Base-by-base conservation (phyloP, 495 filamentous ascomycete genomes). In the Trichocladium uniseriatum region DNA sequence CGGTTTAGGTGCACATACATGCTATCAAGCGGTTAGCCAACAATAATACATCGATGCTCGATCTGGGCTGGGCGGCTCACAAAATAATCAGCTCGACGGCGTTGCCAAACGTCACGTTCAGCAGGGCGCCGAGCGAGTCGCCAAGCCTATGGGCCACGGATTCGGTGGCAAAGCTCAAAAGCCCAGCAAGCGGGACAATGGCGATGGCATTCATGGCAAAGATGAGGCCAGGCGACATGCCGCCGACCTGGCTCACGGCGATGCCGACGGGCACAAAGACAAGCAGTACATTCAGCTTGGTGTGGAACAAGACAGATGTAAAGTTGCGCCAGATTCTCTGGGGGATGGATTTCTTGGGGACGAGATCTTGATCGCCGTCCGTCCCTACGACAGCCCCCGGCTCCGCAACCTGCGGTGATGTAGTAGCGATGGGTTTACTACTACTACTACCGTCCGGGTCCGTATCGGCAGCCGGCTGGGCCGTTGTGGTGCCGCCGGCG, bases 21-120 rank as follows among this genome's bases (percentile, higher is more conserved):
- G 44, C 65, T 68, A 8, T 8, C 24, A 27, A 27, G 8, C 24
- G 8, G 24, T 27, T 27, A 27, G 24, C 8, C n/a, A n/a, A 27
- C 24, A 27, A 27, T 8, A 3, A 3, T 8, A 27, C 4, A 27
- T 27, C n/a, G 9, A 5, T 15, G 10, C 13, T 10, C 29, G 15
- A 16, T 9, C 20, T 15, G 10, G 29, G 19, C n/a, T 4, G 19
- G 14, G 7, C 7, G 11, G 27, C 57, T 52, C 43, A 60, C 57
- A 61, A 92, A 55, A 92, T 89, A 64, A 92, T 92, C 58, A 94
- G 67, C 69, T 94, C 87, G 2, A 94, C 87, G 19, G 87, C 87
- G 66, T 94, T 94, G 55, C 87, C 87, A 68, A 91, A 94, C 21
- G 85, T 88, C 18, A 91, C 84, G 55, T 91, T 94, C 61, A 91